Evolutionary conservation across 2,329 filamentous ascomycete species (phyloP).

Genomic region (Pyricularia pennisetigena): DNA sequence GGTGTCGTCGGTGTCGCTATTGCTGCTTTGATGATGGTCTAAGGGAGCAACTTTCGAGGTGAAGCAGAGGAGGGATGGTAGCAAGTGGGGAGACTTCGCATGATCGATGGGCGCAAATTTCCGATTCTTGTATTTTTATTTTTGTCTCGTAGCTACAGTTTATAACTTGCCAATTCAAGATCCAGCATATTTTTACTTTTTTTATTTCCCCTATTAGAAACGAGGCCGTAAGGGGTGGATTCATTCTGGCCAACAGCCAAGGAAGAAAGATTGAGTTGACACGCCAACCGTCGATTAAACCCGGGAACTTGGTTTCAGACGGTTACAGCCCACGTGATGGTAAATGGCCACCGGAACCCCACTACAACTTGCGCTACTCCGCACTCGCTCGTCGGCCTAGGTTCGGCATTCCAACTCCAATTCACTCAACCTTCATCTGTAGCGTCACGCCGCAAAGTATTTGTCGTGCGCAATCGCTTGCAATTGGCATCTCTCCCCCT

Average conservation of each 20-base stretch:
- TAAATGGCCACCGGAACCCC: neutral
- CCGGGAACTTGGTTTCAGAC: too few relatives aligned
- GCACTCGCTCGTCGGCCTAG: neutral
- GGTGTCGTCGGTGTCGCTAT: neutral
- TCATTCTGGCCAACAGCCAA: too few relatives aligned
- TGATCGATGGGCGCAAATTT: neutral
- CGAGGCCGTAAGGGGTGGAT: too few relatives aligned
- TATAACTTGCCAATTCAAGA: neutral
- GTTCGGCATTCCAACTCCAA: neutral
- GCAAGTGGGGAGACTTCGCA: neutral
- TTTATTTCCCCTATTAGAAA: too few relatives aligned
- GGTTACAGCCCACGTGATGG: neutral
- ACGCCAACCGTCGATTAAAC: too few relatives aligned
- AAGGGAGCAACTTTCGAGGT: neutral
- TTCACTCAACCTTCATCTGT: neutral
- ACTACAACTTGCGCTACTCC: neutral
- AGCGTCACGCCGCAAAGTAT: neutral
- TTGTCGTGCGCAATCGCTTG: neutral
- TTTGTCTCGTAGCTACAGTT: neutral
- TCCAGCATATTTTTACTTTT: neutral
- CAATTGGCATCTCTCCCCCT: neutral
- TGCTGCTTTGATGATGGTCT: constrained; percentile 3
- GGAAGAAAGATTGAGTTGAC: too few relatives aligned
- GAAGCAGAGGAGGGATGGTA: neutral
- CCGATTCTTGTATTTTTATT: neutral